Base-by-base conservation (phyloP, 192 early-diverging fungal genomes). In the Coemansia guatemalensis region DNA sequence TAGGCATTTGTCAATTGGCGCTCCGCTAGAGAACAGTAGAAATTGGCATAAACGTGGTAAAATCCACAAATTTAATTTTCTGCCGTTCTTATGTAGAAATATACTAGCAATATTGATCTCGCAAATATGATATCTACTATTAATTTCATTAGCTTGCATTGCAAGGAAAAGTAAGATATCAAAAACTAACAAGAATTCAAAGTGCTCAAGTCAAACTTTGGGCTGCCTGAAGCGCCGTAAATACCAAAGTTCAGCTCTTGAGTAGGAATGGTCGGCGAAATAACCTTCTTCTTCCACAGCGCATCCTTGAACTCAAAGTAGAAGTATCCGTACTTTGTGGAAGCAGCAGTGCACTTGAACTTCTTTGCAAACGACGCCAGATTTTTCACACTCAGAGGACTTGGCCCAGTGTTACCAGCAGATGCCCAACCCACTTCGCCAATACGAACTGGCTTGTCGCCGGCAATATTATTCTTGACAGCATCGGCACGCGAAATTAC, bases 271-370 rank as follows among this genome's bases (percentile, higher is more conserved):
- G 1, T 39, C 9, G 1, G 1, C 9, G 35, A 39, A 39, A 39
- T 29, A n/a, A 25, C 48, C 35, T 56, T 62, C 39, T 64, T 14
- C 69, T 81, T 81, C 78, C 78, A 81, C 35, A 64, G 27, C 0
- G 78, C 73, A 30, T 81, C 61, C 73, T 81, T 81, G 18, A 74
- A 73, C 26, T 81, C 78, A 67, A 81, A 81, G 69, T 69, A 81
- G 35, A 81, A 81, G 69, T 81, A 81, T 20, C 68, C 60, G 50
- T 35, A 70, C 4, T 52, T 56, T 23, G 66, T 57, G 0, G 44
- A 23, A 0, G 58, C 60, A 0, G 73, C 78, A 0, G 65, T 61
- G 57, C 78, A 81, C 50, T 64, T 67, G 67, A 81, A 75, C 58
- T 62, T 60, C 24, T 69, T 48, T 8, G 64, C 67, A 65, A 61